Evolutionary conservation across 768 basidiomycete species (phyloP), one percentile per base, ranked within the genome.

Genomic region (Leccinum sublutescens): DNA sequence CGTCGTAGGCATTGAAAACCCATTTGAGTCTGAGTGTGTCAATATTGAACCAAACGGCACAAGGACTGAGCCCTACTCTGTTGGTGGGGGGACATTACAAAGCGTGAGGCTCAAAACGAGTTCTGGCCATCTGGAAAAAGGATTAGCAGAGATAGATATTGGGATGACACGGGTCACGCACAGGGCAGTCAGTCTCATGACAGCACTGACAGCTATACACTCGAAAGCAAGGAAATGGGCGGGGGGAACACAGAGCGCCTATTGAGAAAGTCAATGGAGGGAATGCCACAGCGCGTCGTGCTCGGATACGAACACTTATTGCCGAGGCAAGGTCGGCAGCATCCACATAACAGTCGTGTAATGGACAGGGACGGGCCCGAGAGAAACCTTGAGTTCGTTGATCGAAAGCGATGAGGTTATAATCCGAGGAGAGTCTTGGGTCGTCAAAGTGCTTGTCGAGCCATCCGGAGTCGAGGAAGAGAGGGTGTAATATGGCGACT

Each of bases 371-470:
- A 55, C 83, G 78, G 61, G 76, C 80, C 2, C 71, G 70, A 3
- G 87, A 87, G 69, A 76, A 79, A 14, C 90, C 90, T 27, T 78
- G 78, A 10, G 80, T 78, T 11, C 91, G 84, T 65, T 83, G 82
- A 70, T 92, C 90, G 68, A 91, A 87, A 6, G 87, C 87, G 62
- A 92, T 85, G 31, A 92, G 69, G 68, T 92, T 92, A 73, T 80
- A 91, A 45, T 76, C 71, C 1, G 72, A 68, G 61, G 78, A 71
- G 25, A 93, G 73, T 47, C 89, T 79, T 0, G 81, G 81, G 71
- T 92, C 89, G 27, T 83, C 83, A 51, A 89, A 80, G 54, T 91
- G 88, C 31, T 79, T 76, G 29, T 79, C 77, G 58, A 88, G 74
- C 88, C 88, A 93, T 52, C 81, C 77, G 2, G 84, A 83, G 73